Base-by-base conservation (phyloP, 768 basidiomycete genomes). In the Kwoniella mangroviensis region DNA sequence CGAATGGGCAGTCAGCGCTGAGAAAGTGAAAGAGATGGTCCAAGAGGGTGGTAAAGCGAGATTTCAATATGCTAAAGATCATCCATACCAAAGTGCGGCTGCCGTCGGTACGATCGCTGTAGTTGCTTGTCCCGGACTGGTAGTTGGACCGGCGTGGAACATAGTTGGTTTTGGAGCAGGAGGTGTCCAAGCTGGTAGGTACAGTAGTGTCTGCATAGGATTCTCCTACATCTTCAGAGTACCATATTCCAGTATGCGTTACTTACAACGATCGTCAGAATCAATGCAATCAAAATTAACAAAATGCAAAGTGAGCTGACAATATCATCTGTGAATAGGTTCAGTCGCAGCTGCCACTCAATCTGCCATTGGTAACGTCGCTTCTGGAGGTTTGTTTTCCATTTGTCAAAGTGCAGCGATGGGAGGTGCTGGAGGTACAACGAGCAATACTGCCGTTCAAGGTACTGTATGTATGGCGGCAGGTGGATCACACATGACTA, bases 1-100 rank as follows among this genome's bases (percentile, higher is more conserved):
- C 53, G 24, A 55, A 11, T 55, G 53, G 53, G 21, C 15, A 24
- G 19, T n/a, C 15, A 55, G 4, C 19, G 19, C 17, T n/a, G 17
- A 55, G 3, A 17, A 55, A 55, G 53, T 22, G 17, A 55, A 55
- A 24, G 53, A 22, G 11, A n/a, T n/a, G n/a, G 21, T 55, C 22
- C 53, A 55, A 19, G n/a, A 55, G 11, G 17, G 53, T 24, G 53
- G 53, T 19, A 17, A 55, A 55, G 53, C 53, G 19, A n/a, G n/a
- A 24, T n/a, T 55, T 17, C n/a, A 55, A 55, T 55, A 55, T 55
- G 53, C 53, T 3, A 55, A 55, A 55, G 5, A 55, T n/a, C 53
- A 55, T 24, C 53, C 53, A n/a, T 55, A 55, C 24, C 53, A 55
- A 24, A 55, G n/a, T 12, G 53, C 53, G 11, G 10, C 11, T n/a